Conservation (phyloP, 306 rosid genomes). For the Vigna mungo region DNA sequence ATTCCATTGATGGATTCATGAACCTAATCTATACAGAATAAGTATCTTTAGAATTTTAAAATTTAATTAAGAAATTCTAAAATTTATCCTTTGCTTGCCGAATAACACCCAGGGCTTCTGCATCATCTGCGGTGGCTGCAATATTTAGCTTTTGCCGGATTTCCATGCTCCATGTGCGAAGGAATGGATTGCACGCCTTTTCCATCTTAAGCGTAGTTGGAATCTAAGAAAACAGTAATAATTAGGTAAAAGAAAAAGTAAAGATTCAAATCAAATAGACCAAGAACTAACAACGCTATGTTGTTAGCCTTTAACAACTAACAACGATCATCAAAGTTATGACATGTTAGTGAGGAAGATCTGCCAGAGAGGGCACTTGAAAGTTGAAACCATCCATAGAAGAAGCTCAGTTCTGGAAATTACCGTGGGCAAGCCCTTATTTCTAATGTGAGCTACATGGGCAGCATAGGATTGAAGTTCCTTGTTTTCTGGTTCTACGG, state of each 20-base stretch:
- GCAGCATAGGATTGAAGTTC: conserved; percentile 85
- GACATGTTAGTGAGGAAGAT: conserved; percentile 13
- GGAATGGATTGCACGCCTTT: conserved; percentile 95
- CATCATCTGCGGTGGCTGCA: conserved; percentile 67
- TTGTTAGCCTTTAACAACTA: not conserved
- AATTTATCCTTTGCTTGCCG: conserved; percentile 81
- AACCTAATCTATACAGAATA: conserved; percentile 56
- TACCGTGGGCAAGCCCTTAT: conserved; percentile 94
- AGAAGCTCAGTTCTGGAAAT: conserved; percentile 25
- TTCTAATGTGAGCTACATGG: conserved; percentile 69
- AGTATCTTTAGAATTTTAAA: conserved; percentile 36
- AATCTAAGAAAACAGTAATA: conserved; percentile 57
- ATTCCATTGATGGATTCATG: conserved; percentile 35
- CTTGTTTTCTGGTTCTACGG: conserved; percentile 83
- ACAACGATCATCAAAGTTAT: not conserved
- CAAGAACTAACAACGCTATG: conserved; percentile 1
- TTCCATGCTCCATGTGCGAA: conserved; percentile 72
- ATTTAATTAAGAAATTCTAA: conserved; percentile 44
- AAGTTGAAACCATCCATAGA: conserved; percentile 22
- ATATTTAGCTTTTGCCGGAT: conserved; percentile 73
- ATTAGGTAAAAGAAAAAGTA: conserved; percentile 9
- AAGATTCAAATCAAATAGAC: conserved; percentile 24
- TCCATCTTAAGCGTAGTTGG: conserved; percentile 80
- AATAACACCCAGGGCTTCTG: conserved; percentile 71
- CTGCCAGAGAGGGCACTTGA: conserved; percentile 15